Evolutionary conservation across 306 rosid genomes (phyloP), one percentile per base, ranked within the genome.

Genomic region (Dryas alaskensis): DNA sequence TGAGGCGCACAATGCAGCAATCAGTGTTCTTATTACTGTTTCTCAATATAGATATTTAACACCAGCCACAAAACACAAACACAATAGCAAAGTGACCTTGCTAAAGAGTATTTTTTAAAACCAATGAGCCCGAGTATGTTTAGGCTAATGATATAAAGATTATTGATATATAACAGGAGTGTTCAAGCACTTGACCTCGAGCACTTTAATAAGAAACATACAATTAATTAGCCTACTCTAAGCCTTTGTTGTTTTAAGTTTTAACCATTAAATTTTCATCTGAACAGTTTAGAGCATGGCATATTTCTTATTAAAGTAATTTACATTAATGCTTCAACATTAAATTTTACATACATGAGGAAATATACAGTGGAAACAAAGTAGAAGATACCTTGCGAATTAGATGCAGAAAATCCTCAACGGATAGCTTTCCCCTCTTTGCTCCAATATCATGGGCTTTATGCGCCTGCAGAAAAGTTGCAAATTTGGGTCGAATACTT

Each of bases 361-460:
- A n/a, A 58, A 60, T 51, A 76, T 6, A 37, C 25, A 50, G 65
- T 10, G 64, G 39, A 60, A 73, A 7, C 61, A 47, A 11, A 45
- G 13, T 42, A 44, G 31, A 72, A 58, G 50, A 58, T 85, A 91
- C 97, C 96, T 91, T 94, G 84, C 95, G 97, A 77, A 94, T 89
- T 75, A 91, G 77, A 84, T 91, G 88, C 66, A 94, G 86, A 69
- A 94, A 89, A 82, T 94, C 97, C 68, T 94, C 96, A 72, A 89
- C 97, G 4, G 96, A 80, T 52, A 94, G 80, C 86, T 91, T 94
- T 78, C 98, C 97, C 74, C 96, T 81, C 82, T 82, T 90, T 11
- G 97, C 89, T 77, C 98, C 96, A 79, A 83, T 87, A 79, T 94
- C 97, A 84, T 91, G 96, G 63, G 96, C 97, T 87, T 89, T 91